phyloP scores from a whole-genome alignment of 441 rosid genomes.

The Eugenia klotzschiana region DNA sequence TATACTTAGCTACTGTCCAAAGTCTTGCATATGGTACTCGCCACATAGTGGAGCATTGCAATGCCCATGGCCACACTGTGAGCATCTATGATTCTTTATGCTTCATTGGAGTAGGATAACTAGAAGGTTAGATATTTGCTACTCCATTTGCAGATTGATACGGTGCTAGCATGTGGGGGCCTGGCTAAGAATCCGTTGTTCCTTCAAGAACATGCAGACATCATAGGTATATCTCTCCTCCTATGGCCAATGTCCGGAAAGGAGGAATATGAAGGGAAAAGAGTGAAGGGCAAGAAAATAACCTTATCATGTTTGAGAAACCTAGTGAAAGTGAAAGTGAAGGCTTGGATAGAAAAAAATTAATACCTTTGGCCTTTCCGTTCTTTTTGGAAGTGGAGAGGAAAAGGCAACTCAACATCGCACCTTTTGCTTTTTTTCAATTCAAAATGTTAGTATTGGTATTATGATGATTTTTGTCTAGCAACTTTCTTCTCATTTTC shows the following conservation, averaged over 20 bases:
- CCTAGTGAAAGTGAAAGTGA: not conserved
- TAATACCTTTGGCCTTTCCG: not conserved
- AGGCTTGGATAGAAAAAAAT: not conserved
- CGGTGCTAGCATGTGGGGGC: slow-evolving; percentile 84
- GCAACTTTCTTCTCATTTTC: not conserved
- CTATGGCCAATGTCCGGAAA: not conserved
- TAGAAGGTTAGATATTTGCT: not conserved
- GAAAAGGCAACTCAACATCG: not conserved
- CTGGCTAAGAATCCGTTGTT: slow-evolving; percentile 64
- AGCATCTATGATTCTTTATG: not conserved
- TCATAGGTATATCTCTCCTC: slow-evolving; percentile 34
- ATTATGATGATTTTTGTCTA: not conserved
- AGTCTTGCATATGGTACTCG: slow-evolving; percentile 93
- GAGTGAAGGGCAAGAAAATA: not conserved
- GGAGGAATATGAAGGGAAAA: not conserved
- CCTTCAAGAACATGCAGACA: slow-evolving; percentile 86
- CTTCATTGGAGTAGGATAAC: not conserved
- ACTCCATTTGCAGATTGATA: slow-evolving; percentile 45
- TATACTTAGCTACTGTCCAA: slow-evolving; percentile 69
- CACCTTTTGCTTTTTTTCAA: not conserved
- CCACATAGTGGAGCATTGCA: slow-evolving; percentile 85
- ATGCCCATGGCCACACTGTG: slow-evolving; percentile 81
- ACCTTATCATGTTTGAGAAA: not conserved
- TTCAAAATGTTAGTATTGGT: not conserved
- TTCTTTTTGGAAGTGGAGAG: not conserved